phyloP scores from a whole-genome alignment of 768 basidiomycete genomes.

The Auriscalpium vulgare region DNA sequence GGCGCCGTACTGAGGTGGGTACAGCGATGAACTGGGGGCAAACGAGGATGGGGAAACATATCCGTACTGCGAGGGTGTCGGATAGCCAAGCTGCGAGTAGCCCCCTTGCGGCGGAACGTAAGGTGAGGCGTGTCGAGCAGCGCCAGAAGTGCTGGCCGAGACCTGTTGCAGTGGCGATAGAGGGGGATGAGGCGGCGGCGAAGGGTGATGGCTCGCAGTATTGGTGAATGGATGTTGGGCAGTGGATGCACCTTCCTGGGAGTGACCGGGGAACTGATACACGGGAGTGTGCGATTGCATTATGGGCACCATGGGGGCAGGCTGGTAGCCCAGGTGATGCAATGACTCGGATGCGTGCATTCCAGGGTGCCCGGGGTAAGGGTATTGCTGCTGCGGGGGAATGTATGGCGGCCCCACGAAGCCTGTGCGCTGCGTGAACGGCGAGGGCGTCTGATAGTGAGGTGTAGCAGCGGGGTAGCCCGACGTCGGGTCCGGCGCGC shows the following conservation, averaged over 20 bases:
- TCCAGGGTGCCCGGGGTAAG: slow-evolving; percentile 4
- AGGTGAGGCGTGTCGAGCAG: slow-evolving; percentile 10
- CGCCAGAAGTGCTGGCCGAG: neutral
- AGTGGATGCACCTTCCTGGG: slow-evolving; percentile 25
- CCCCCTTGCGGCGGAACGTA: slow-evolving; percentile 15
- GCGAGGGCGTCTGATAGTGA: slow-evolving; percentile 14
- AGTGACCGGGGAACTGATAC: slow-evolving; percentile 29
- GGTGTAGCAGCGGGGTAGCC: slow-evolving; percentile 13
- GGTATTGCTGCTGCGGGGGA: slow-evolving; percentile 1
- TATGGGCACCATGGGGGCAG: slow-evolving; percentile 27
- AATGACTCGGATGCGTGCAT: slow-evolving; percentile 1
- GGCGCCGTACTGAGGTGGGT: slow-evolving; percentile 31
- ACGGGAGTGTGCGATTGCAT: slow-evolving; percentile 28
- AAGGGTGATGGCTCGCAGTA: slow-evolving; percentile 12
- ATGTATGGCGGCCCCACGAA: slow-evolving; percentile 3
- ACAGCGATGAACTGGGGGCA: slow-evolving; percentile 26
- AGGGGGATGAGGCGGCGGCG: slow-evolving; percentile 18
- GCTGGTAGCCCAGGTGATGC: slow-evolving; percentile 13
- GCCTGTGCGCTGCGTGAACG: slow-evolving; percentile 5
- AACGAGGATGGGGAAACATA: slow-evolving; percentile 31
- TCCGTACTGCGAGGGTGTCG: slow-evolving; percentile 27
- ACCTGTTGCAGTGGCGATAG: neutral
- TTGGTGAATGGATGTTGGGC: slow-evolving; percentile 20
- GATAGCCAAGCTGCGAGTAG: slow-evolving; percentile 20
- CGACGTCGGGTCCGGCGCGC: neutral